These are phyloP conservation scores for Lumnitzera racemosa DNA, from an alignment of 345 rosid species.

Conservation along the genomic window DNA sequence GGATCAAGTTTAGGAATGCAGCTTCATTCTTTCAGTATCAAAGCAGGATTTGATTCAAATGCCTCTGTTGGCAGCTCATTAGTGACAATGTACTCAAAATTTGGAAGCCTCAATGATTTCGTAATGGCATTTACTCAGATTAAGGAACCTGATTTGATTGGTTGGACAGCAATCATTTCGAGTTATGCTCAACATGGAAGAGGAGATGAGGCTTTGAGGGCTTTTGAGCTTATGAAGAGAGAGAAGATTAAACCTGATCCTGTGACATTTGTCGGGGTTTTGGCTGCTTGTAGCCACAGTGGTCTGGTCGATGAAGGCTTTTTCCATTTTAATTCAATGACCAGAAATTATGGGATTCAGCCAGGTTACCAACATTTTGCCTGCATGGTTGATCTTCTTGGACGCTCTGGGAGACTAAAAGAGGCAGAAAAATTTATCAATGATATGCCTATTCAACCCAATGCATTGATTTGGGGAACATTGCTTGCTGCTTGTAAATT, in stretches of 20 bases:
- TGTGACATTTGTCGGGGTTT: conserved; percentile 52
- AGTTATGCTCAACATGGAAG: conserved; percentile 73
- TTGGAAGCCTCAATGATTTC: conserved; percentile 59
- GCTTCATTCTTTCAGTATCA: conserved; percentile 46
- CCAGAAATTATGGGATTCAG: conserved; percentile 45
- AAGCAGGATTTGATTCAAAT: conserved; percentile 44
- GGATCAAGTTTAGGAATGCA: conserved; percentile 49
- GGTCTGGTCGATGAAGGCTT: conserved; percentile 66
- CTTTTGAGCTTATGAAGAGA: conserved; percentile 41
- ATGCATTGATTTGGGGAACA: conserved; percentile 70
- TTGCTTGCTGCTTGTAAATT: conserved; percentile 73
- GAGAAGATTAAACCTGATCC: conserved; percentile 52
- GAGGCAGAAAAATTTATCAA: conserved; percentile 65
- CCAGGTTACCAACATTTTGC: conserved; percentile 58
- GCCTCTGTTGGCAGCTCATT: conserved; percentile 68
- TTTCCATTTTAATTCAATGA: conserved; percentile 51
- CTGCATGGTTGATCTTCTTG: conserved; percentile 78
- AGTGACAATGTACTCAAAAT: conserved; percentile 58
- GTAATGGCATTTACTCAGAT: conserved; percentile 48
- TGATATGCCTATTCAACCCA: conserved; percentile 47
- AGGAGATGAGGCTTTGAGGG: conserved; percentile 49
- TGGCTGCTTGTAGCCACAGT: conserved; percentile 73
- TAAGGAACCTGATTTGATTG: conserved; percentile 47
- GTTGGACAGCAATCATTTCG: conserved; percentile 66
- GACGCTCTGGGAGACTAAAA: conserved; percentile 62